Percentiles rank a stretch among this genome's conserved stretches.
These are phyloP conservation scores for Aspergillus niger DNA, from an alignment of 2,329 filamentous ascomycete species.

Conservation along the genomic window DNA sequence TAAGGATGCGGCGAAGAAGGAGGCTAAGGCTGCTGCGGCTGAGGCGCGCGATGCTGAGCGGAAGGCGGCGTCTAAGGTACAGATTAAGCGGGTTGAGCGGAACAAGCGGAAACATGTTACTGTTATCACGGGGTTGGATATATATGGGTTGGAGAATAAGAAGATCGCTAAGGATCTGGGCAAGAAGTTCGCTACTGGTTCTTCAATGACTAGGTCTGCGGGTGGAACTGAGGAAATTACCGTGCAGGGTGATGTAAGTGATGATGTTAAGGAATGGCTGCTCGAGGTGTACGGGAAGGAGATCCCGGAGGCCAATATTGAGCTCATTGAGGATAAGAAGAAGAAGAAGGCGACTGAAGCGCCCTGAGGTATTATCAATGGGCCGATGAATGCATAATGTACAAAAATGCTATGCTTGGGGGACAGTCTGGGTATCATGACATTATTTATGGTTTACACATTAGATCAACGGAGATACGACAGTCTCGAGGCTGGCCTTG, in stretches of 20 bases:
- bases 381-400: slow-evolving; percentile 1
- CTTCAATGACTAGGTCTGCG: slow-evolving; percentile 84
- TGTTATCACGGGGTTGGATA: slow-evolving; percentile 84
- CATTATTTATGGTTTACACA: slow-evolving; percentile 24
- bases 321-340: slow-evolving; percentile 93
- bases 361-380: no score
- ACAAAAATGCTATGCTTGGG: slow-evolving; percentile 1
- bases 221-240: slow-evolving; percentile 93
- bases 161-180: slow-evolving; percentile 96
- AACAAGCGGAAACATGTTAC: slow-evolving; percentile 99
- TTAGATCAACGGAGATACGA: slow-evolving; percentile 18
- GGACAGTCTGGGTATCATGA: slow-evolving; percentile 28
- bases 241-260: slow-evolving; percentile 93
- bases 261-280: slow-evolving; percentile 90
- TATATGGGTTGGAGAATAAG: slow-evolving; percentile 89
- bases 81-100: slow-evolving; percentile 94
- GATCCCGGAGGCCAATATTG: slow-evolving; percentile 93
- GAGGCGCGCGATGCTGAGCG: slow-evolving; percentile 82
- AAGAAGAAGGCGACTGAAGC: slow-evolving; percentile 64
- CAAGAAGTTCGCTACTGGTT: slow-evolving; percentile 97
- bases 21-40: slow-evolving; percentile 84
- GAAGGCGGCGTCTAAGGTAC: slow-evolving; percentile 78
- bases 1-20: slow-evolving; percentile 96
- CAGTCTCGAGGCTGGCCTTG: slow-evolving; percentile 13
- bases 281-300: slow-evolving; percentile 79